Evolutionary conservation across 2,329 filamentous ascomycete species (phyloP), one percentile per base, ranked within the genome.

Genomic region (Hortaea sp.): DNA sequence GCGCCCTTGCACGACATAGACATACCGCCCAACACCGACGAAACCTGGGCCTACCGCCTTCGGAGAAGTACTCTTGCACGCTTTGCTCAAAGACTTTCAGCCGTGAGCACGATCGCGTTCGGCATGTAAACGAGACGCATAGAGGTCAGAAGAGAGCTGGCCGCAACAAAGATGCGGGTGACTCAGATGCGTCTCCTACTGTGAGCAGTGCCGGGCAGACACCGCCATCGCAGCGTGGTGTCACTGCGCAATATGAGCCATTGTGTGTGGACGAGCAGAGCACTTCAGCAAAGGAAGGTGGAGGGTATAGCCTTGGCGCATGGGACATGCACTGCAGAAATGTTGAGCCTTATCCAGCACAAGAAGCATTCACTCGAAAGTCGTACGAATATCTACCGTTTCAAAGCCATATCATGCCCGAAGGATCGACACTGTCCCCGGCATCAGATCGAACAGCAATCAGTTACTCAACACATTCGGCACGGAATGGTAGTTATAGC

Each of bases 51-150:
- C 48, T 57, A 11, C 53, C 54, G 31, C 53, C 51, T 6, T 48
- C 54, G 29, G 53, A 51, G 42, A 56, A 56, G 46, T 50, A 56
- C 47, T 42, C 49, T 2, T 59, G 57, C 32, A 42, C 44, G 5
- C 46, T 52, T 10, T 59, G 57, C 39, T 49, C 50, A 29, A 53
- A 54, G 43, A 46, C 43, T 13, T 59, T 59, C 46, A 55, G 52
- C 10, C 49, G 57, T 28, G 52, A 57, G 9, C 56, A 58, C 41
- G 57, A 59, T 42, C 49, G 57, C 9, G 50, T 51, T 27, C 46
- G 57, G 29, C 57, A 59, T 41, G 52, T 55, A 35, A 53, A 51
- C 35, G 57, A 59, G 40, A 51, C 52, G 50, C 57, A 59, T 34
- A 40, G 42, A 4, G 49, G 47, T 11, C 9, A 13, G 6, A 50